Percentiles rank a stretch among this genome's conserved stretches.
Evolutionary conservation across 345 rosid genomes (phyloP).

Genomic region (Capsella bursapastoris): DNA sequence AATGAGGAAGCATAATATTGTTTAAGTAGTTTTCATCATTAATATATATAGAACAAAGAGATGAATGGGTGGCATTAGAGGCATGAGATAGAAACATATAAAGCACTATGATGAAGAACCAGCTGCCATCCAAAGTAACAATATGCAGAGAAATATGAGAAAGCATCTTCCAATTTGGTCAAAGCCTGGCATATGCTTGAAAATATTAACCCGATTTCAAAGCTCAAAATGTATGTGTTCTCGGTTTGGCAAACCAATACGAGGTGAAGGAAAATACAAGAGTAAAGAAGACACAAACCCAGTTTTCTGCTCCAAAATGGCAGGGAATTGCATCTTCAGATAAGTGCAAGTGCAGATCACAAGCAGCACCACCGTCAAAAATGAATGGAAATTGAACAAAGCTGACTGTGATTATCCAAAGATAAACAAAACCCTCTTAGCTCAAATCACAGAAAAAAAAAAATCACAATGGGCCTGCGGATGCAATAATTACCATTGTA

Average conservation of each 20-base stretch:
- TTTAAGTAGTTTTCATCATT: background rate
- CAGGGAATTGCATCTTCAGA: conserved; percentile 96
- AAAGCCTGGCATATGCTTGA: background rate
- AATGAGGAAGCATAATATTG: background rate
- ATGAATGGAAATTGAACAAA: conserved; percentile 93
- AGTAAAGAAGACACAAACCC: conserved; percentile 58
- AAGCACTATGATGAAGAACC: conserved; percentile 2
- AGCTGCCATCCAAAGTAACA: conserved; percentile 6
- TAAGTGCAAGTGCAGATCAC: conserved; percentile 91
- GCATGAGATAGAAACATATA: background rate
- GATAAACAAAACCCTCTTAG: conserved; percentile 18
- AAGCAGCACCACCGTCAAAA: conserved; percentile 82
- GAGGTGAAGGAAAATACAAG: background rate
- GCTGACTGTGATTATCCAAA: conserved; percentile 67
- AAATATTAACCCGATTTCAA: background rate
- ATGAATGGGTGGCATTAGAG: background rate
- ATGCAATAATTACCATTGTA: conserved; percentile 34
- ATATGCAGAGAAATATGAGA: background rate
- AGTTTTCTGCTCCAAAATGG: conserved; percentile 87
- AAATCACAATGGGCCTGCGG: conserved; percentile 2
- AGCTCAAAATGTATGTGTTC: conserved; percentile 8
- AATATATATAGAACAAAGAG: background rate
- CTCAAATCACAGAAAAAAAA: background rate
- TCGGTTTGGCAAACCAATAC: background rate
- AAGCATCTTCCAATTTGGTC: conserved; percentile 1